phyloP scores from a whole-genome alignment of 305 asterid species.

The Fraxinus greggii region DNA sequence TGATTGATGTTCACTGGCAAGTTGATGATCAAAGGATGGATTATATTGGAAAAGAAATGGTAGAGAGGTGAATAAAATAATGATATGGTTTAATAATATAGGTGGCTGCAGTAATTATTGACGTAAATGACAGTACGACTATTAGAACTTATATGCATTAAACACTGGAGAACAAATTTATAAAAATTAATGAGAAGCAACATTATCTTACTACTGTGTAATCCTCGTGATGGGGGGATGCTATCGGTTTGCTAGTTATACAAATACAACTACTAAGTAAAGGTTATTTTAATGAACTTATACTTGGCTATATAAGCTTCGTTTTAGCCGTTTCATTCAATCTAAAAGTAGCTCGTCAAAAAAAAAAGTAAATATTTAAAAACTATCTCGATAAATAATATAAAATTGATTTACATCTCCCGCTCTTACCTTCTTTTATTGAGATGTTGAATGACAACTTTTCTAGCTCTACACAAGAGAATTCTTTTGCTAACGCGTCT shows the following conservation, averaged over 20 bases:
- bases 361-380: too few species aligned
- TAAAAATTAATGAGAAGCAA: neutral
- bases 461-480: neutral
- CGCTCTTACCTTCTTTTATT: neutral
- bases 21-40: slow-evolving; percentile 30
- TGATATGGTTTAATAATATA: neutral
- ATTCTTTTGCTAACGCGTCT: neutral
- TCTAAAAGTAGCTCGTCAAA: neutral
- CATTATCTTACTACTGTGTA: neutral
- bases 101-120: neutral
- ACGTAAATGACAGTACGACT: neutral
- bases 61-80: slow-evolving; percentile 26
- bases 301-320: neutral
- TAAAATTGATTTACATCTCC: neutral
- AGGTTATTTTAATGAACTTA: neutral
- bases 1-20: slow-evolving; percentile 15
- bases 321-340: neutral
- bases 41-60: slow-evolving; percentile 15
- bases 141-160: neutral
- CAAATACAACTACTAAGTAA: neutral
- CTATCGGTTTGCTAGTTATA: neutral
- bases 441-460: neutral
- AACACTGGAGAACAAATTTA: neutral
- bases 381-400: neutral
- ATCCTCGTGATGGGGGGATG: neutral